Percentiles rank a stretch among this genome's conserved stretches.
These are phyloP conservation scores for Fusarium drepaniforme DNA, from an alignment of 2,329 filamentous ascomycete genomes.

Conservation along the genomic window DNA sequence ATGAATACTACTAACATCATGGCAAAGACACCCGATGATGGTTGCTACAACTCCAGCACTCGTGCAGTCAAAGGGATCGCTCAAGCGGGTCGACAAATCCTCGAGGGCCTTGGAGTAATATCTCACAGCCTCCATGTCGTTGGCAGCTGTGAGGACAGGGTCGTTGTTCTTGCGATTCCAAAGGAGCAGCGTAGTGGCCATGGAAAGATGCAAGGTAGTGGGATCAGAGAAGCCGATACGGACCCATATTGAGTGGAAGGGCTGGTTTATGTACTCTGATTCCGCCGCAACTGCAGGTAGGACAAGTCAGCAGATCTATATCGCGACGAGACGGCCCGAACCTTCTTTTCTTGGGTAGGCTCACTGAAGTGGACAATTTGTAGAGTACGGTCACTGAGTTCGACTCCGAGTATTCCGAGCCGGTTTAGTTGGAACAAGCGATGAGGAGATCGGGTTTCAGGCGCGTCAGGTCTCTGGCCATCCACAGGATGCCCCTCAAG, in stretches of 20 bases:
- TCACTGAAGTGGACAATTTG: background rate
- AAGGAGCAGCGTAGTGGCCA: background rate
- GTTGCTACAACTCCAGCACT: background rate
- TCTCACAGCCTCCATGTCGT: background rate
- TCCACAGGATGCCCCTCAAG: background rate
- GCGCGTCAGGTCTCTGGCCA: background rate
- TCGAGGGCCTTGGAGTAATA: background rate
- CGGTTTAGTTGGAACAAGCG: background rate
- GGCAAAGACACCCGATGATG: background rate
- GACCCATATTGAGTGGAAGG: background rate
- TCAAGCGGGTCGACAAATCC: background rate
- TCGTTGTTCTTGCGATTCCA: background rate
- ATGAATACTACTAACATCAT: background rate
- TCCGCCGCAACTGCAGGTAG: background rate
- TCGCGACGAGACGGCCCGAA: background rate
- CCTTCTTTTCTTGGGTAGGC: background rate
- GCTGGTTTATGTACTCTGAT: background rate
- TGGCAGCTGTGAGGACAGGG: background rate
- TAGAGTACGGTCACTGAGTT: background rate
- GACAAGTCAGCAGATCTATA: background rate
- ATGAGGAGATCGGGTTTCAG: background rate
- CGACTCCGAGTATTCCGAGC: background rate
- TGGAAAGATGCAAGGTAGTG: background rate
- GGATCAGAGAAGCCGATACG: background rate
- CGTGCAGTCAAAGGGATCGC: background rate